A percentile compares a stretch with the other conserved stretches of the same genome.
phyloP scores from a whole-genome alignment of 1,284 basidiomycete genomes.

The Taiwanofungus camphoratus region DNA sequence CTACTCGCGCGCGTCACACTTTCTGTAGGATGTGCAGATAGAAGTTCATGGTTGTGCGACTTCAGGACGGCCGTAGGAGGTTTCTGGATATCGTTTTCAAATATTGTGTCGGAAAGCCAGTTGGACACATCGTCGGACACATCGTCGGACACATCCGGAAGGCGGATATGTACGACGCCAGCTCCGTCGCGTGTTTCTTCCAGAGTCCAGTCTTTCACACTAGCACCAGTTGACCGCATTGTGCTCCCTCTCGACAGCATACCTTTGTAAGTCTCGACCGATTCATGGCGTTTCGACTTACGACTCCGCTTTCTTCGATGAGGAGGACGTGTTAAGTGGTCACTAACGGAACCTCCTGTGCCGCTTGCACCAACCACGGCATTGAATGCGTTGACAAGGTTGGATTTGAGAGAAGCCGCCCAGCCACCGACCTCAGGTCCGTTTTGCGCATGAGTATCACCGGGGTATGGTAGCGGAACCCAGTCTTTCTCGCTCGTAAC shows the following conservation, averaged over 20 bases:
- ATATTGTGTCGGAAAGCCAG: neutral
- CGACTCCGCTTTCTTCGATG: slow-evolving; percentile 10
- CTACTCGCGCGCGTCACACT: slow-evolving; percentile 17
- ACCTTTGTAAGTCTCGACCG: neutral
- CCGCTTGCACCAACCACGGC: slow-evolving; percentile 23
- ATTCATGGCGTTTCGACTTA: neutral
- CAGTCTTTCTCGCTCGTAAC: slow-evolving; percentile 8
- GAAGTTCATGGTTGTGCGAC: neutral
- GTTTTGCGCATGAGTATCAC: slow-evolving; percentile 5
- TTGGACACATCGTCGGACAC: neutral
- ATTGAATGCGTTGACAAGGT: slow-evolving; percentile 31
- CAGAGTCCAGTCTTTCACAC: slow-evolving; percentile 15
- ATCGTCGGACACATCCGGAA: neutral
- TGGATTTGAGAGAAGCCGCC: slow-evolving; percentile 30
- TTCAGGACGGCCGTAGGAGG: neutral
- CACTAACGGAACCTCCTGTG: neutral
- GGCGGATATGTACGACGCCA: slow-evolving; percentile 16
- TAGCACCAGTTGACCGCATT: slow-evolving; percentile 21
- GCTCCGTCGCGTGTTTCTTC: slow-evolving; percentile 17
- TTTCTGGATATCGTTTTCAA: slow-evolving; percentile 14
- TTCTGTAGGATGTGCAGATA: neutral
- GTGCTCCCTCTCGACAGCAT: slow-evolving; percentile 13
- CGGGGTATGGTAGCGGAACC: slow-evolving; percentile 17
- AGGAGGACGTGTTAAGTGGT: slow-evolving; percentile 16
- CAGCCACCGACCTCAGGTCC: slow-evolving; percentile 21